Evolutionary conservation across 306 rosid species (phyloP).

Genomic region (Corylus avellana): DNA sequence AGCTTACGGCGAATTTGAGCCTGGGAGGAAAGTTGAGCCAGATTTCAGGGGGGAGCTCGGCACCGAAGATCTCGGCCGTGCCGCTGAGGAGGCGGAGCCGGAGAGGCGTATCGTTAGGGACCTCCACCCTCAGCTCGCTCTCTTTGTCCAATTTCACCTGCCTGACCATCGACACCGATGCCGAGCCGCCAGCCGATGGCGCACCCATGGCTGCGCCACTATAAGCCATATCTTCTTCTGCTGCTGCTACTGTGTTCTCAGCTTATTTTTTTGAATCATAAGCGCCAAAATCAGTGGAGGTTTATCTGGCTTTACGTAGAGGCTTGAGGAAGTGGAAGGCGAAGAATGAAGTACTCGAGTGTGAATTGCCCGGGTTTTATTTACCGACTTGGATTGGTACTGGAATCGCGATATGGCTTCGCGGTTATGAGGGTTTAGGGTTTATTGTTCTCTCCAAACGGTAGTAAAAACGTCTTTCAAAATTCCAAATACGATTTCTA

Average conservation of each 20-base stretch:
- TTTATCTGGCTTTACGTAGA: no score
- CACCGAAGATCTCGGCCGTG: conserved; percentile 87
- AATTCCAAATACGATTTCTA: no score
- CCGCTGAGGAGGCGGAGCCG: conserved; percentile 79
- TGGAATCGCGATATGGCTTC: background rate
- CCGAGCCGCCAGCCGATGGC: conserved; percentile 43
- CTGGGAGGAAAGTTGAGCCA: conserved; percentile 86
- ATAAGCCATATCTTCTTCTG: conserved; percentile 45
- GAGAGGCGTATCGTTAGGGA: conserved; percentile 65
- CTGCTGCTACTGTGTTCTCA: background rate
- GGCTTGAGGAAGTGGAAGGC: background rate
- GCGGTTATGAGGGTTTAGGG: background rate
- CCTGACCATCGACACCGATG: conserved; percentile 45
- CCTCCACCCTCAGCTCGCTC: conserved; percentile 89
- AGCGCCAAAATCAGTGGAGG: background rate
- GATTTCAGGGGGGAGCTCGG: conserved; percentile 92
- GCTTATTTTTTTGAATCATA: background rate
- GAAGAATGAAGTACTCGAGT: background rate
- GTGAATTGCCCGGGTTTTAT: background rate
- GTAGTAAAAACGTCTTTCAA: no score
- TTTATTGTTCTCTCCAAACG: background rate
- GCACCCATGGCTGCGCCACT: conserved; percentile 49
- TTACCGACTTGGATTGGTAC: background rate
- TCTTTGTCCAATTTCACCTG: conserved; percentile 85
- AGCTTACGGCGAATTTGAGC: conserved; percentile 76